phyloP scores from a whole-genome alignment of 176 grass and related monocot species.

The Rhynchospora breviuscula region DNA sequence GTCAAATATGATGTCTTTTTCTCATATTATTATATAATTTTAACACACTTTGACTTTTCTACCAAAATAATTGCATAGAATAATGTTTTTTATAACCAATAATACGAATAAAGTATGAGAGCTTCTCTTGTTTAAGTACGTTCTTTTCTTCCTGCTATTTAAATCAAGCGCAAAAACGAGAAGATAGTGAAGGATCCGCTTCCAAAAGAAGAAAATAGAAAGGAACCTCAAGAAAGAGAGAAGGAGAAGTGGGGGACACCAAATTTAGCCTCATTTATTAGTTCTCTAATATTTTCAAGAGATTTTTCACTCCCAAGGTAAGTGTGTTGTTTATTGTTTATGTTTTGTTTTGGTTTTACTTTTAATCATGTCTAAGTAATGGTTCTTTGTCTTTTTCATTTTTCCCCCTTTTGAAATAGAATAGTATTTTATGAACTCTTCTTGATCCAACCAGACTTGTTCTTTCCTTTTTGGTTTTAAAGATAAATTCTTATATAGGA shows the following conservation, averaged over 20 bases:
- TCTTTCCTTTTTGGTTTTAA: background rate
- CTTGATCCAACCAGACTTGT: background rate
- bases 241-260: background rate
- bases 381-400: no score
- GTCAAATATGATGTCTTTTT: slow-evolving; percentile 14
- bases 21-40: slow-evolving; percentile 1
- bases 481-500: background rate
- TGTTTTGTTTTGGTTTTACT: background rate
- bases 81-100: background rate
- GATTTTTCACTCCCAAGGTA: background rate
- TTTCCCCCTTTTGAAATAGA: no score
- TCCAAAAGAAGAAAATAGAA: background rate
- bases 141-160: background rate
- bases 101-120: background rate
- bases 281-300: background rate
- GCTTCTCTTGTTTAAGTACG: background rate
- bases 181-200: background rate
- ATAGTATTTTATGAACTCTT: no score
- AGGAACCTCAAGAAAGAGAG: background rate
- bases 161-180: background rate
- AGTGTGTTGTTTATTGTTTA: background rate
- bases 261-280: background rate
- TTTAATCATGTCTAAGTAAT: no score
- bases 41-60: background rate
- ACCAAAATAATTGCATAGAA: background rate